phyloP scores from a whole-genome alignment of 306 rosid species.

The Psophocarpus tetragonolobus region DNA sequence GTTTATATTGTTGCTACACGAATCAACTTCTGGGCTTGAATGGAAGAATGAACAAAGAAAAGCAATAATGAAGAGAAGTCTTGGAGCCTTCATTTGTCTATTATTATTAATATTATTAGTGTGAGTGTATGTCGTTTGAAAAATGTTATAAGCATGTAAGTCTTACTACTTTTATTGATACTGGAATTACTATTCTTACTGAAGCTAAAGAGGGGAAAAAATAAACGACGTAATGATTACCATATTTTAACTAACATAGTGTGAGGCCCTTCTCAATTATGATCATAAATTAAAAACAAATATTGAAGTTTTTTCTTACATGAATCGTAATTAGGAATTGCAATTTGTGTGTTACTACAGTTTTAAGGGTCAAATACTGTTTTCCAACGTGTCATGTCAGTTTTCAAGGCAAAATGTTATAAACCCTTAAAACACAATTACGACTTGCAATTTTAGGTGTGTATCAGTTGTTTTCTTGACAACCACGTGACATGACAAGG shows the following conservation, averaged over 20 bases:
- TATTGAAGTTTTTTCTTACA: neutral
- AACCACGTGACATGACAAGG: too few species aligned
- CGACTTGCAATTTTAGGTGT: too few species aligned
- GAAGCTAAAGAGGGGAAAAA: constrained; percentile 1
- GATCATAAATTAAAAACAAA: constrained; percentile 30
- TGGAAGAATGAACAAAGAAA: constrained; percentile 24
- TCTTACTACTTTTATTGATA: constrained; percentile 18
- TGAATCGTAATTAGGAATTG: too few species aligned
- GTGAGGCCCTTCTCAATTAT: constrained; percentile 38
- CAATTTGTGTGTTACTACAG: too few species aligned
- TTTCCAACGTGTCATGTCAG: too few species aligned
- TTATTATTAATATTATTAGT: constrained; percentile 11
- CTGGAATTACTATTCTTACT: neutral
- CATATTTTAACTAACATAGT: constrained; percentile 41
- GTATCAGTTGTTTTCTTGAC: too few species aligned
- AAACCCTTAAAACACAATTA: too few species aligned
- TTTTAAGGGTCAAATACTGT: too few species aligned
- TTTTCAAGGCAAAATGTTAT: too few species aligned
- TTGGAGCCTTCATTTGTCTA: constrained; percentile 39
- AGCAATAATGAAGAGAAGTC: constrained; percentile 22
- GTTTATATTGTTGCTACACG: constrained; percentile 53
- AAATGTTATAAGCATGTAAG: constrained; percentile 14
- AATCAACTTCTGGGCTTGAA: constrained; percentile 52
- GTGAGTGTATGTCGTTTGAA: neutral
- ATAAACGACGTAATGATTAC: constrained; percentile 39